Percentiles rank a stretch among this genome's conserved stretches.
These are phyloP conservation scores for Colletotrichum lentis DNA, from an alignment of 2,329 filamentous ascomycete genomes.

Conservation along the genomic window DNA sequence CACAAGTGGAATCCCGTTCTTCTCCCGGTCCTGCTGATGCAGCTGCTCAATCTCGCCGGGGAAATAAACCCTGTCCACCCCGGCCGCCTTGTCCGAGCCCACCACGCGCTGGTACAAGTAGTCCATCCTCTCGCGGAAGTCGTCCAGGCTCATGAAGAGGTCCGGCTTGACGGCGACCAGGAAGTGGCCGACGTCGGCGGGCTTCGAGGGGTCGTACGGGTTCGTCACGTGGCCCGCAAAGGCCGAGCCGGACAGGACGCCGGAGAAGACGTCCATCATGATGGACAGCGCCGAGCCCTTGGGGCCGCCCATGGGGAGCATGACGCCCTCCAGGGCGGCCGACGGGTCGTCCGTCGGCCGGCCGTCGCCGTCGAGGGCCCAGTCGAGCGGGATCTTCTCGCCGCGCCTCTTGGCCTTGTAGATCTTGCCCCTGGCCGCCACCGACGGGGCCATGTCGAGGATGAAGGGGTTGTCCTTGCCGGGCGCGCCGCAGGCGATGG, in stretches of 20 bases:
- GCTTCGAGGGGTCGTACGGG: conserved; percentile 75
- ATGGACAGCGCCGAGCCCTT: conserved; percentile 80
- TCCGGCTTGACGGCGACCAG: conserved; percentile 77
- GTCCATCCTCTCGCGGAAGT: conserved; percentile 71
- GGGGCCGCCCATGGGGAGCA: conserved; percentile 86
- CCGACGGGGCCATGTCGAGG: conserved; percentile 76
- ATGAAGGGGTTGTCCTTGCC: conserved; percentile 70
- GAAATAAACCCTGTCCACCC: conserved; percentile 67
- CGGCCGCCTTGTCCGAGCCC: conserved; percentile 61
- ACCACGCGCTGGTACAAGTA: conserved; percentile 63
- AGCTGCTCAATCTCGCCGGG: conserved; percentile 70
- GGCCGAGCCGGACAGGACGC: conserved; percentile 77
- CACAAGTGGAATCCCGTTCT: conserved; percentile 66
- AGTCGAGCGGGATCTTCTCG: conserved; percentile 74
- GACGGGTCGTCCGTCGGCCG: conserved; percentile 74
- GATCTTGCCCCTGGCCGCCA: conserved; percentile 76
- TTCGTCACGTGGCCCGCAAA: conserved; percentile 80
- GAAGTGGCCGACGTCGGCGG: conserved; percentile 79
- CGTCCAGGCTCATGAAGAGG: conserved; percentile 74
- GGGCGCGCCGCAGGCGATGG: conserved; percentile 79
- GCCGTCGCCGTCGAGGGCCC: conserved; percentile 79
- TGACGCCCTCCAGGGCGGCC: conserved; percentile 76
- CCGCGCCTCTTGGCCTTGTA: conserved; percentile 73
- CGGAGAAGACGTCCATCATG: conserved; percentile 92
- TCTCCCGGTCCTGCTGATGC: conserved; percentile 58